Percentiles rank a stretch among this genome's conserved stretches.
These are phyloP conservation scores for Simplicillium sp. DNA, from an alignment of 2,329 filamentous ascomycete species.

Conservation along the genomic window DNA sequence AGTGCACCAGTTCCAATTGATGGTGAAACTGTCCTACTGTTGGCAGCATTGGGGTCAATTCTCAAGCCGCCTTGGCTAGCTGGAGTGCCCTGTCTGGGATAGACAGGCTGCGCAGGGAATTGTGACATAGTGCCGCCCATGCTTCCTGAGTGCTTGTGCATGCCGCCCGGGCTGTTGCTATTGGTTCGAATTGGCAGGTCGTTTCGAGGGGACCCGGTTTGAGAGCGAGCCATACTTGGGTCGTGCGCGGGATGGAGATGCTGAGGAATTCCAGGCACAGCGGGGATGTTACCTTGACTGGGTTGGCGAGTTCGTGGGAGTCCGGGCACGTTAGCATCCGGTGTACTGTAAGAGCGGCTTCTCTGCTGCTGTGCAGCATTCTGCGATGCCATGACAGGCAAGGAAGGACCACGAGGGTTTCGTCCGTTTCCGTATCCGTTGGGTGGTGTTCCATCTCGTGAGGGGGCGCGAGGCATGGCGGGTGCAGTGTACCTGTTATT, in stretches of 20 bases:
- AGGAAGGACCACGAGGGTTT: conserved; percentile 65
- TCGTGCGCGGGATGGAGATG: conserved; percentile 60
- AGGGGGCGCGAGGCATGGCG: conserved; percentile 72
- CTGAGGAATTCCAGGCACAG: conserved; percentile 66
- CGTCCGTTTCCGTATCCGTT: conserved; percentile 54
- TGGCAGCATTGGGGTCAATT: conserved; percentile 26
- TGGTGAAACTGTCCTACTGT: conserved; percentile 36
- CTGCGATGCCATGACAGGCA: conserved; percentile 60
- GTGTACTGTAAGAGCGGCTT: conserved; percentile 86
- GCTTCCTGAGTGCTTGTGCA: conserved; percentile 37
- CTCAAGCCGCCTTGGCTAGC: conserved; percentile 24
- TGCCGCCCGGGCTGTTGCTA: conserved; percentile 60
- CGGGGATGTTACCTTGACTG: conserved; percentile 50
- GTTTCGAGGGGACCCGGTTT: conserved; percentile 69
- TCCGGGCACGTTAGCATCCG: conserved; percentile 73
- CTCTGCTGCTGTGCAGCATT: conserved; percentile 57
- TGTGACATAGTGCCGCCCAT: conserved; percentile 44
- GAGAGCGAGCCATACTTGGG: conserved; percentile 62
- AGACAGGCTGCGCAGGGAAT: conserved; percentile 45
- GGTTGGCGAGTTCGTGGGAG: conserved; percentile 46
- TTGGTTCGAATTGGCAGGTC: conserved; percentile 58
- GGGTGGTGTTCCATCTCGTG: conserved; percentile 61
- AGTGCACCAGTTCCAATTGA: conserved; percentile 26
- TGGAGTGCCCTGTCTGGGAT: conserved; percentile 37
- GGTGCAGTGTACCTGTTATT: conserved; percentile 82